Base-by-base conservation (phyloP, 768 basidiomycete genomes). In the Filobasidium floriforme region DNA sequence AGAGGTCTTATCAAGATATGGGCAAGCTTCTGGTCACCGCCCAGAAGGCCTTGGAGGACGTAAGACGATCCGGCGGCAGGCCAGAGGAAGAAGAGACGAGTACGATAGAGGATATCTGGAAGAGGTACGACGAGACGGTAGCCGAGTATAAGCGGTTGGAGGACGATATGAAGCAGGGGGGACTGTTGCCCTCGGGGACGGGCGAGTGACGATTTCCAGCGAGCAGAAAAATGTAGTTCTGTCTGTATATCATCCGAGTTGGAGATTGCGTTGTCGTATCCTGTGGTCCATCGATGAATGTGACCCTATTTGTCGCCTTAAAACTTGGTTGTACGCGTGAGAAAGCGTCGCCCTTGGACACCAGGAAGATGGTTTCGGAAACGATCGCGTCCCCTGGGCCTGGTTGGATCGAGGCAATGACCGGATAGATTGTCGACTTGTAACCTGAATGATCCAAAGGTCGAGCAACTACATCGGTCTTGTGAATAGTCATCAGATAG, bases 371-470 rank as follows among this genome's bases (percentile, higher is more conserved):
- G 29, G 29, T 32, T 57, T 57, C 54, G 54, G 54, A 57, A 15
- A 57, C 54, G 54, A 57, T 57, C 54, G 54, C 54, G 54, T 24
- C 54, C n/a, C n/a, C n/a, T n/a, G n/a, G n/a, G n/a, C n/a, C 54
- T 57, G 54, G 54, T 57, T 26, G 54, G 54, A 49, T 14, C 46
- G 46, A 15, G 46, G 46, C 46, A 18, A 15, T 18, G 46, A 49
- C 46, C 46, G 46, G 46, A 5, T 4, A 49, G 6, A 49, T 15
- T 3, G 32, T 37, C 32, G 9, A 37, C 32, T 9, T 37, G 32
- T 9, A 37, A 37, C 32, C 32, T 37, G 32, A 9, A 37, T 37
- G 32, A 37, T 37, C 32, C 9, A n/a, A n/a, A 3, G 32, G 32
- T 37, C 32, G 32, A 37, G 9, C 9, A 3, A 9, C 9, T 37